Evolutionary conservation across 805 yeast genomes (phyloP), one percentile per base, ranked within the genome.

Genomic region (Candida ipomoeae): DNA sequence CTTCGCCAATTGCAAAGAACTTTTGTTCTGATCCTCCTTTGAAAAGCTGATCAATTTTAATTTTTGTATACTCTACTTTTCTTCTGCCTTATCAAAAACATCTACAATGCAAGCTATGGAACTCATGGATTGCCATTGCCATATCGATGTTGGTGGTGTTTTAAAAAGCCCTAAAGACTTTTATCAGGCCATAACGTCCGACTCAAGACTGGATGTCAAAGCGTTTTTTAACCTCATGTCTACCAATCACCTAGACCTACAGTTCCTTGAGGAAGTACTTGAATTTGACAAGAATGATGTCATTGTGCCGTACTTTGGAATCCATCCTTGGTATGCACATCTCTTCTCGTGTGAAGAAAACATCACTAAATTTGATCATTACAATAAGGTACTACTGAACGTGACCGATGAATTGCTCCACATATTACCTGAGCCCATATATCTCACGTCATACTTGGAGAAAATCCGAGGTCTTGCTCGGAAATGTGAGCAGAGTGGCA

Each of bases 271-370:
- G 38, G 36, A 32, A 13, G 44, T 68, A 18, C 42, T 55, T 3
- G 54, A 43, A 17, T 31, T 61, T 26, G 55, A 52, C 40, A 40
- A 43, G 17, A 31, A 48, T 20, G 50, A 57, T 8, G 39, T 46
- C 3, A 53, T 77, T 1, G 62, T 69, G 7, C 79, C 85, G 0
- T 78, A 79, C 37, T 79, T 80, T 60, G 96, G 98, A 0, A 71
- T 89, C 1, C 99, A 92, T 66, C 99, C 99, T 0, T 92, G 98
- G 98, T 91, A 80, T 60, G 68, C 83, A 2, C 96, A 91, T 63
- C 55, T 84, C 17, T 85, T 81, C 54, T 69, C 78, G 2, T 58
- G 66, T 6, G 46, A 53, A 2, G 57, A 51, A 1, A 39, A 47
- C 1, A 60, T 58, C 1, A 55, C 60, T 33, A 84, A 83, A 56